Percentiles rank a stretch among this genome's conserved stretches.
These are phyloP conservation scores for Fusarium buxicola DNA, from an alignment of 2,329 filamentous ascomycete genomes.

Conservation along the genomic window DNA sequence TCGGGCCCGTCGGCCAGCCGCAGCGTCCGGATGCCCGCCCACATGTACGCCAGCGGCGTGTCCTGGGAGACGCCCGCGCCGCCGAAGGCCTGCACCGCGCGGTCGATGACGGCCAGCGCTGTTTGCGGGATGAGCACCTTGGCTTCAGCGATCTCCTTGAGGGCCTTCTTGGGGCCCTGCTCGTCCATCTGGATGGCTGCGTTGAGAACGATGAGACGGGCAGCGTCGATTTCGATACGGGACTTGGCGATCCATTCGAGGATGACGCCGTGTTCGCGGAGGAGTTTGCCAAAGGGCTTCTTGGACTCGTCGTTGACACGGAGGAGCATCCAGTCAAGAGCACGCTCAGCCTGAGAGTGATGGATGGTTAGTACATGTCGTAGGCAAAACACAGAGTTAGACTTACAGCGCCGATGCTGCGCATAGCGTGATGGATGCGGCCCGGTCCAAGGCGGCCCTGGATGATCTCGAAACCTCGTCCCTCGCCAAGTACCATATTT, in stretches of 20 bases:
- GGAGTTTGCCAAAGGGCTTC: conserved; percentile 88
- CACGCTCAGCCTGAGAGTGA: conserved; percentile 75
- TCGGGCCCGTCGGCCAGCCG: conserved; percentile 93
- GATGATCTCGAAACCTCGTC: conserved; percentile 97
- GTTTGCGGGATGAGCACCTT: conserved; percentile 91
- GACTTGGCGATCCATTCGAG: conserved; percentile 94
- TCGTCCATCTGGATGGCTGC: conserved; percentile 96
- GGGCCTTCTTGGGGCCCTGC: conserved; percentile 85
- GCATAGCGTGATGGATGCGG: conserved; percentile 98
- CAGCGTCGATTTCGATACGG: conserved; percentile 92
- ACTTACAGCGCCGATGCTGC: conserved; percentile 83
- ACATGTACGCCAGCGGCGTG: conserved; percentile 88
- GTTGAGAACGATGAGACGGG: conserved; percentile 90
- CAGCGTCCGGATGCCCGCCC: conserved; percentile 83
- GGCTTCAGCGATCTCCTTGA: conserved; percentile 94
- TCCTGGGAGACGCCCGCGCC: conserved; percentile 94
- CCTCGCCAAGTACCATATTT: conserved; percentile 92
- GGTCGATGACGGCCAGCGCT: conserved; percentile 89
- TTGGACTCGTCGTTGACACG: conserved; percentile 93
- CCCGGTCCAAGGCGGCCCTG: conserved; percentile 96
- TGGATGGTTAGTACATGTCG: conserved; percentile 11
- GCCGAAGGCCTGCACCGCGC: conserved; percentile 92
- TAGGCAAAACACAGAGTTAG: neutral
- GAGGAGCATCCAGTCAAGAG: conserved; percentile 93
- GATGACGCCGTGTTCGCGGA: conserved; percentile 92